These are phyloP conservation scores for Exophiala sp. DNA, from an alignment of 2,329 filamentous ascomycete genomes.

Conservation along the genomic window DNA sequence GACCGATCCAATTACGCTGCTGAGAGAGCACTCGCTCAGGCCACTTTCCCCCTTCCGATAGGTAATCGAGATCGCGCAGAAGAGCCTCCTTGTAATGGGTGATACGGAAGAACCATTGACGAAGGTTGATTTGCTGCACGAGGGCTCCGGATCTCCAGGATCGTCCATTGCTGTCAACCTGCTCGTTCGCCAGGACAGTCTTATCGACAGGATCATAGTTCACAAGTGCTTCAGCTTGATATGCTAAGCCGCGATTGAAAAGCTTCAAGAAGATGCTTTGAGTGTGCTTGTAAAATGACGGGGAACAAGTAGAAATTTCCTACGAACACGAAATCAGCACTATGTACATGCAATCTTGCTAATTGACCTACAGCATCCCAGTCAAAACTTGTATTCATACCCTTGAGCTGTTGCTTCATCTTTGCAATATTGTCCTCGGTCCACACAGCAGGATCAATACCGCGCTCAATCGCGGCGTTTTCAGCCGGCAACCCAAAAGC, in stretches of 20 bases:
- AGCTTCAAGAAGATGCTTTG: conserved; percentile 80
- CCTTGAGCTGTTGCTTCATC: conserved; percentile 77
- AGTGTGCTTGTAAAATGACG: conserved; percentile 83
- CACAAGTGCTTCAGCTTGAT: conserved; percentile 77
- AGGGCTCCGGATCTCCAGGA: conserved; percentile 87
- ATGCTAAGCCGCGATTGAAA: conserved; percentile 70
- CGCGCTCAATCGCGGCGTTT: conserved; percentile 82
- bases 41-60: conserved; percentile 66
- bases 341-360: conserved; percentile 25
- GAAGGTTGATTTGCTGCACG: conserved; percentile 84
- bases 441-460: conserved; percentile 74
- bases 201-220: conserved; percentile 89
- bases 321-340: conserved; percentile 39
- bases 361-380: conserved; percentile 68
- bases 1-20: conserved; percentile 86
- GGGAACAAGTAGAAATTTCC: conserved; percentile 82
- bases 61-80: conserved; percentile 64
- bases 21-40: conserved; percentile 77
- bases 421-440: conserved; percentile 73
- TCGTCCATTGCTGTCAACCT: conserved; percentile 70
- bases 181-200: conserved; percentile 83
- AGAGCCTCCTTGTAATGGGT: conserved; percentile 72
- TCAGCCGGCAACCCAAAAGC: conserved; percentile 87
- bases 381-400: conserved; percentile 79
- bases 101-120: conserved; percentile 88